Base-by-base conservation (phyloP, 148 eudicot genomes). In the Cornus florida region DNA sequence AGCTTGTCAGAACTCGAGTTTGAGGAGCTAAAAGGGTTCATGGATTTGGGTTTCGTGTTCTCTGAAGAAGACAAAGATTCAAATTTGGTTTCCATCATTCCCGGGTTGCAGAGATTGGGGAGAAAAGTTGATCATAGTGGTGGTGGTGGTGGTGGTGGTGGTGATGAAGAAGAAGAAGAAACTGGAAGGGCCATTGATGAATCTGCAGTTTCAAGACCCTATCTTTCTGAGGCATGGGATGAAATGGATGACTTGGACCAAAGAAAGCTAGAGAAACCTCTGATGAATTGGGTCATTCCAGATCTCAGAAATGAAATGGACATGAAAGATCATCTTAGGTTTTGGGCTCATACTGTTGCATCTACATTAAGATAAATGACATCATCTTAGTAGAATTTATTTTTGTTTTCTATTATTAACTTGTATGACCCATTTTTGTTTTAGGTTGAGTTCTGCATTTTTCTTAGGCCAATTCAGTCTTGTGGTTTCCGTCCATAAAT, bases 201-300 rank as follows among this genome's bases (percentile, higher is more conserved):
- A 17, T 6, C 31, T 17, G 38, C 39, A n/a, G 43, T 69, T 59
- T 64, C 76, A 22, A 83, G 80, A 75, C 86, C 86, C 50, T 83
- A 83, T 72, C 82, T 83, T 64, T 83, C 86, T 1, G 83, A 83
- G 72, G 83, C 86, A 72, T 79, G 86, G 86, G 83, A 43, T 31
- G 38, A 35, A 35, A 35, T 35, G 38, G 38, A 35, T 2, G 46
- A 31, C 71, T 53, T 75, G 69, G 86, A 76, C 10, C 41, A 75
- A 7, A 70, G n/a, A 67, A 71, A 41, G 74, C 1, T 41, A 38
- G 53, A 48, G 46, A 41, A 76, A 23, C 17, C 33, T 19, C 17
- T 69, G 53, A 39, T 59, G 69, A 56, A 73, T 9, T 74, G 75
- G 80, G 71, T 59, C 67, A 59, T 83, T 64, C 77, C 77, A 20